Evolutionary conservation across 2,329 filamentous ascomycete genomes (phyloP), one percentile per base, ranked within the genome.

Genomic region (Epichloe glyceriae): DNA sequence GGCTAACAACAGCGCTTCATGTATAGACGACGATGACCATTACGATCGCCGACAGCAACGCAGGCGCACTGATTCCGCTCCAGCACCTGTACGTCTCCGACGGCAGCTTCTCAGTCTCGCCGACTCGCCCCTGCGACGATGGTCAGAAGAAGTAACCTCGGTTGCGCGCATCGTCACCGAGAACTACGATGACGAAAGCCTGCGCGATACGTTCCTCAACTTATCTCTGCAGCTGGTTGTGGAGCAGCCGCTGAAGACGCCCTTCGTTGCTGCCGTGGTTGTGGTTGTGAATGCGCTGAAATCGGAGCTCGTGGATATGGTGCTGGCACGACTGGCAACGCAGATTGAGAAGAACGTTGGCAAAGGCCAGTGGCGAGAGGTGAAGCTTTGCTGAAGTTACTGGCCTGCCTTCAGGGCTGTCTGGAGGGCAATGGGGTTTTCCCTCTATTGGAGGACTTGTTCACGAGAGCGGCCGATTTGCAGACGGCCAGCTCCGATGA

Each of bases 201-300:
- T 95, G 50, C 82, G 82, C 56, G 77, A 74, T 34, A 80, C 76
- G 47, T 94, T 95, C 65, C 73, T 86, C 57, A 79, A 84, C 52
- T 76, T 95, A 33, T 73, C 82, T 7, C 70, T 90, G 52, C 86
- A 91, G 67, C 75, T 97, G 57, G 76, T 86, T 42, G 66, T 88
- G 37, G 93, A 98, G 70, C 93, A 98, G 70, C 93, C 93, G 1
- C 84, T 98, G 67, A 97, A 97, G 74, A 94, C 89, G n/a, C 91
- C 93, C 0, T 97, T 96, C 64, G 78, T 95, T 38, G 89, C 90
- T 10, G 88, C 86, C 19, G 83, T 91, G 14, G 78, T 94, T 42
- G 76, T 95, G 52, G 78, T 88, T 51, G 78, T 83, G 57, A 96
- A 97, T 70, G 78, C 80, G 26, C 70, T 86, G 59, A 88, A 88